Evolutionary conservation across 176 grass and related monocot species (phyloP).

Genomic region (Miscanthus lutarioriparius): DNA sequence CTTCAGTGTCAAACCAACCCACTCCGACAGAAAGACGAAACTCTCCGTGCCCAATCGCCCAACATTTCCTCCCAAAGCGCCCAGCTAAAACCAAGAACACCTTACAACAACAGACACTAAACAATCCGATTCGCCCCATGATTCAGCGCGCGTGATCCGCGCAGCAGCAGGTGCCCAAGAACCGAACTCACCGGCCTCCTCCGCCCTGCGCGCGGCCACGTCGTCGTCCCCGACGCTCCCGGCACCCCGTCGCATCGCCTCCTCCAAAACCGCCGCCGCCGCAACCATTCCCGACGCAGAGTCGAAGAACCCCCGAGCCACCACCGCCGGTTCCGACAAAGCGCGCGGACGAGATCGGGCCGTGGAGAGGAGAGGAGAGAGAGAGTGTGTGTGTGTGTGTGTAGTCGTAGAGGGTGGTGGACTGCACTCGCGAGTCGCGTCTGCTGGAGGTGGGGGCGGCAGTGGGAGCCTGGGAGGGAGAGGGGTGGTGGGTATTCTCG

Average conservation of each 20-base stretch:
- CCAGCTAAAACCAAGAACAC: neutral
- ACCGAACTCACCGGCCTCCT: constrained; percentile 61
- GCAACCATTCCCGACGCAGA: neutral
- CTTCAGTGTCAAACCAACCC: constrained; percentile 1
- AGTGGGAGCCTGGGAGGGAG: too few relatives aligned
- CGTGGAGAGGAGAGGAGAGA: neutral
- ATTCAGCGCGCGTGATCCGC: constrained; percentile 18
- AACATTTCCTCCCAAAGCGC: neutral
- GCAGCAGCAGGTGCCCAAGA: neutral
- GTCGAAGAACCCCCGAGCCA: neutral
- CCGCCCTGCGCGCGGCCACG: constrained; percentile 46
- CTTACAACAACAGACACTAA: neutral
- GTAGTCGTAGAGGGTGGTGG: neutral
- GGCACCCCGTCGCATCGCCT: neutral
- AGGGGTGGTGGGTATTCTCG: constrained; percentile 7
- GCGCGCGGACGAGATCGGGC: neutral
- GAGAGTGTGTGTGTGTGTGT: neutral
- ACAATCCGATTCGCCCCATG: neutral
- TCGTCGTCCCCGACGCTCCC: constrained; percentile 30
- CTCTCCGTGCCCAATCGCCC: neutral
- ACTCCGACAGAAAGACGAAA: neutral
- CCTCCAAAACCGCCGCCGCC: neutral
- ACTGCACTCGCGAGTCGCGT: neutral
- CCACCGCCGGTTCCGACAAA: neutral
- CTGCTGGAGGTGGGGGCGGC: neutral